Conservation (phyloP, 306 rosid species). For the Cucumis cinereus region DNA sequence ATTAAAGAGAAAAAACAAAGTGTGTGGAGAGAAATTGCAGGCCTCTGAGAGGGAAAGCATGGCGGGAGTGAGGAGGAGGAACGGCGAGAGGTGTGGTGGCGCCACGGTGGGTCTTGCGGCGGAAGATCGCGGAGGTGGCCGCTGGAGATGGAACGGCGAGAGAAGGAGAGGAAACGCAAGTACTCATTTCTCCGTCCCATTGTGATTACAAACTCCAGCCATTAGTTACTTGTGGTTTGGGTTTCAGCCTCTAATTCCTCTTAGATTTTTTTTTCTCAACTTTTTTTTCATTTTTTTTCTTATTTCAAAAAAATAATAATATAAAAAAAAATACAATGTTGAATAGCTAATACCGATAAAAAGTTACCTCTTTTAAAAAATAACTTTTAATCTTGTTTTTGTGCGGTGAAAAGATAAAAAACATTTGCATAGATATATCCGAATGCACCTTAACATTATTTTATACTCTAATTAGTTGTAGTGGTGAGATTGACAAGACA, state of each 20-base stretch:
- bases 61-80: slow-evolving; percentile 18
- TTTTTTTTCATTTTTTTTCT: neutral
- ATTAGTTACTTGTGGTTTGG: slow-evolving; percentile 18
- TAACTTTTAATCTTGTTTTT: too few species aligned
- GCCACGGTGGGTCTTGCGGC: slow-evolving; percentile 9
- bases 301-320: too few species aligned
- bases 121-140: neutral
- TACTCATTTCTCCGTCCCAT: slow-evolving; percentile 55
- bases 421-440: too few species aligned
- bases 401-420: too few species aligned
- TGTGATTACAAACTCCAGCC: slow-evolving; percentile 18
- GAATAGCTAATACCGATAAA: too few species aligned
- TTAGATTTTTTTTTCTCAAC: neutral
- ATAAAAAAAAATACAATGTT: too few species aligned
- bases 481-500: too few species aligned
- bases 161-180: slow-evolving; percentile 39
- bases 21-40: neutral
- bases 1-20: neutral
- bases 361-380: too few species aligned
- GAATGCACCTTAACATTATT: too few species aligned
- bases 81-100: slow-evolving; percentile 8
- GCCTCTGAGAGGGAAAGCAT: slow-evolving; percentile 41
- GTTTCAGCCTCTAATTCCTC: slow-evolving; percentile 26
- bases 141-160: slow-evolving; percentile 24
- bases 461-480: too few species aligned